Evolutionary conservation across 106 monocot genomes (phyloP).

Genomic region (Dioscorea alata): DNA sequence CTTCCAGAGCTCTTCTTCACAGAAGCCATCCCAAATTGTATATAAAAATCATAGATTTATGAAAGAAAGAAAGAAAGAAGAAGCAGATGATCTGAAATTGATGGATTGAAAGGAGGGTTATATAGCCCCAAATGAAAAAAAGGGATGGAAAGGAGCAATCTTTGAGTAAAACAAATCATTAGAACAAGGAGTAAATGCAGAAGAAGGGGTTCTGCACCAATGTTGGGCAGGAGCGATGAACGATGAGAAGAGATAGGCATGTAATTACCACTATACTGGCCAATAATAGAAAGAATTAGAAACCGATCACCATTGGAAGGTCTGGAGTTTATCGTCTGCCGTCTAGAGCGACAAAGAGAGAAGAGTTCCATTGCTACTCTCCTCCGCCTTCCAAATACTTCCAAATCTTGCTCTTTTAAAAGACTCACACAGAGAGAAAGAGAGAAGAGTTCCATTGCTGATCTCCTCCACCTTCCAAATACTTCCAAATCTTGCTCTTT

Average conservation of each 20-base stretch:
- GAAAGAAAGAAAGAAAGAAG: too few species aligned
- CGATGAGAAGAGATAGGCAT: too few species aligned
- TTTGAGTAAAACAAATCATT: too few species aligned
- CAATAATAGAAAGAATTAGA: not conserved
- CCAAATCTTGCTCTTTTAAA: not conserved
- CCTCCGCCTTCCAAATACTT: not conserved
- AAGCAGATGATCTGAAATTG: too few species aligned
- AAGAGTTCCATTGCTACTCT: not conserved
- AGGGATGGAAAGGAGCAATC: too few species aligned
- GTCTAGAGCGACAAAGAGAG: too few species aligned
- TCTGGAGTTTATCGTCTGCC: not conserved
- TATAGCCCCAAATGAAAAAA: too few species aligned
- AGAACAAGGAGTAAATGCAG: too few species aligned
- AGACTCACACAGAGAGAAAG: not conserved
- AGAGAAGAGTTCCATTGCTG: too few species aligned
- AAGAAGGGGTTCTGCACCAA: too few species aligned
- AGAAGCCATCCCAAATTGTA: slow-evolving; percentile 29
- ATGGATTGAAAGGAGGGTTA: too few species aligned
- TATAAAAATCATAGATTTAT: not conserved
- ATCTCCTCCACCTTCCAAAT: not conserved
- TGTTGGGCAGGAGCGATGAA: too few species aligned
- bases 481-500: not conserved
- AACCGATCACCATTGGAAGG: not conserved
- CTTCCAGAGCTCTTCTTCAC: slow-evolving; percentile 29
- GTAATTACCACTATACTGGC: not conserved